Percentiles rank a stretch among this genome's conserved stretches.
Evolutionary conservation across 148 eudicot genomes (phyloP).

Genomic region (Persicaria maculosa): DNA sequence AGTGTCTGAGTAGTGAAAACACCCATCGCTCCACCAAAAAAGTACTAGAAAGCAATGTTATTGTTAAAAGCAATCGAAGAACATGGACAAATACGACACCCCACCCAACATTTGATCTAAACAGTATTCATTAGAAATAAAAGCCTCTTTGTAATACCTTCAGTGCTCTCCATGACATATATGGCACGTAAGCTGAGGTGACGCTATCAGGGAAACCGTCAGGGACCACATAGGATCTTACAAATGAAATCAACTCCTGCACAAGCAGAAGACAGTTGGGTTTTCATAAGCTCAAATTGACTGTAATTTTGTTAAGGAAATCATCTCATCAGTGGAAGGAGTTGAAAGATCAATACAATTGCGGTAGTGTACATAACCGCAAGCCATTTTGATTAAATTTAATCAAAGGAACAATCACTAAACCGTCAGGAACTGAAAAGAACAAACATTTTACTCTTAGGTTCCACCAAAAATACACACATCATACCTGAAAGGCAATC

Average conservation of each 20-base stretch:
- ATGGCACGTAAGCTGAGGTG: conserved; percentile 85
- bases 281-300: neutral
- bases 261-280: neutral
- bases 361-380: neutral
- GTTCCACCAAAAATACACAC: neutral
- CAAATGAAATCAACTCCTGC: conserved; percentile 73
- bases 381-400: neutral
- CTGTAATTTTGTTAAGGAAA: neutral
- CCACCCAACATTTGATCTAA: neutral
- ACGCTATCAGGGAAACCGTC: conserved; percentile 99
- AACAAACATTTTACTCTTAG: neutral
- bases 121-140: neutral
- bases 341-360: neutral
- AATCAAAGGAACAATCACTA: neutral
- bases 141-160: conserved; percentile 44
- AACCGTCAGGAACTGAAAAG: neutral
- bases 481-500: neutral
- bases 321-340: neutral
- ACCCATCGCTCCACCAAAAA: conserved; percentile 99
- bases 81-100: neutral
- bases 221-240: conserved; percentile 94
- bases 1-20: conserved; percentile 93
- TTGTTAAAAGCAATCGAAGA: conserved; percentile 13
- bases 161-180: conserved; percentile 98
- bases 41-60: conserved; percentile 45